Evolutionary conservation across 1,284 basidiomycete species (phyloP), one percentile per base, ranked within the genome.

Genomic region (Leccinum huronense): DNA sequence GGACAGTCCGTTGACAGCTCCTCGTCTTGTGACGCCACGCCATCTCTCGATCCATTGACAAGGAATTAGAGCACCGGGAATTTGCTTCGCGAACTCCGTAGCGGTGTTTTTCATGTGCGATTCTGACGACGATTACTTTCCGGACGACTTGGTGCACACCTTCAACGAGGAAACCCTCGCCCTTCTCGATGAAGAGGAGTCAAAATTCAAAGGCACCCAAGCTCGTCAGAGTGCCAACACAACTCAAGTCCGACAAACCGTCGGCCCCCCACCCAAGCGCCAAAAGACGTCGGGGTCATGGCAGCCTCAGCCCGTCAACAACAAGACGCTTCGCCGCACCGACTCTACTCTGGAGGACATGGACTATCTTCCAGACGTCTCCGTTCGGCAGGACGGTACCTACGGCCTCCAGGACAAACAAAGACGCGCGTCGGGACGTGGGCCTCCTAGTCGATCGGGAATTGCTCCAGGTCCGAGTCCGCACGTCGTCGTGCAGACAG

Each of bases 111-210:
- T 60, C 63, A 90, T 89, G 88, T 76, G 82, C 68, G 82, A 83
- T 75, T 86, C 83, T 36, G 90, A 91, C 73, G 90, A 91, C 72
- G 84, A 88, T 69, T 86, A 87, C 75, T 83, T 84, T 69, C 75
- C 77, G 65, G 86, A 87, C 74, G 86, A 87, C 66, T 77, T 89
- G 68, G 80, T 85, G 34, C 75, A 51, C 11, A 23, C 48, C 48
- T 51, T 91, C 55, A 89, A 91, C 72, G 87, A 85, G 56, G 77
- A 81, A 66, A 80, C 84, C 3, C 74, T 90, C 53, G 89, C 88
- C 8, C 75, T 80, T 45, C 79, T 90, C 34, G 87, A 89, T 65
- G 77, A 80, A 60, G 82, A 81, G 62, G 90, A 91, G 73, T 80
- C 80, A 67, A 82, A 83, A 66, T 87, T 75, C 66, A 71, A 64